These are phyloP conservation scores for Monascus ruber DNA, from an alignment of 2,329 filamentous ascomycete species.

Conservation along the genomic window DNA sequence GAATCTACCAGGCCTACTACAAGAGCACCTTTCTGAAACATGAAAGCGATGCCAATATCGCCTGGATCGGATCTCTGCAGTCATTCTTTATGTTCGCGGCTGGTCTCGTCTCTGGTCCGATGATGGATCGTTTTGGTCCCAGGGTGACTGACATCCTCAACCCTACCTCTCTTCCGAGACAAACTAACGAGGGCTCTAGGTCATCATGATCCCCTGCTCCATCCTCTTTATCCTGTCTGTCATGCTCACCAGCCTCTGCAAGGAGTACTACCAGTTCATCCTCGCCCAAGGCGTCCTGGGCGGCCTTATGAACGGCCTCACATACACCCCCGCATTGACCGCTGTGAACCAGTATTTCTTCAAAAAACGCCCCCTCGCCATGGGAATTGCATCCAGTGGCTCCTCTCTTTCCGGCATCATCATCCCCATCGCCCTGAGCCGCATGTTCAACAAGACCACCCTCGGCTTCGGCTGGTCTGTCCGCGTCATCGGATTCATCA, in stretches of 20 bases:
- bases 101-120: conserved; percentile 3
- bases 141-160: conserved; percentile 2
- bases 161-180: background rate
- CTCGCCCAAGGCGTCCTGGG: conserved; percentile 13
- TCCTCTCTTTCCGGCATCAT: conserved; percentile 43
- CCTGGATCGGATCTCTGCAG: conserved; percentile 8
- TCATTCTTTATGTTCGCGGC: conserved; percentile 4
- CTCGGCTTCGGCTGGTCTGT: conserved; percentile 44
- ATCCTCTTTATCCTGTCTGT: conserved; percentile 40
- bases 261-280: conserved; percentile 43
- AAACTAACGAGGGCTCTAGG: conserved; percentile 2
- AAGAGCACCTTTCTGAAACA: background rate
- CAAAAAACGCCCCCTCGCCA: conserved; percentile 34
- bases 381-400: conserved; percentile 37
- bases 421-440: conserved; percentile 38
- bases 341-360: conserved; percentile 39
- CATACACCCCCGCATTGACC: conserved; percentile 36
- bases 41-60: conserved; percentile 1
- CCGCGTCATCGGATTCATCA: conserved; percentile 42
- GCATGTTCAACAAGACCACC: conserved; percentile 34
- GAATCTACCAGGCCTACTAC: background rate
- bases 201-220: conserved; percentile 6
- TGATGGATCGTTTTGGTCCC: conserved; percentile 10
- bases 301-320: conserved; percentile 23
- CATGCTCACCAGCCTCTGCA: conserved; percentile 52